Percentiles rank a stretch among this genome's conserved stretches.
Conservation (phyloP, 2,329 filamentous ascomycete genomes). For the Nannizziopsis arthrosporioides region DNA sequence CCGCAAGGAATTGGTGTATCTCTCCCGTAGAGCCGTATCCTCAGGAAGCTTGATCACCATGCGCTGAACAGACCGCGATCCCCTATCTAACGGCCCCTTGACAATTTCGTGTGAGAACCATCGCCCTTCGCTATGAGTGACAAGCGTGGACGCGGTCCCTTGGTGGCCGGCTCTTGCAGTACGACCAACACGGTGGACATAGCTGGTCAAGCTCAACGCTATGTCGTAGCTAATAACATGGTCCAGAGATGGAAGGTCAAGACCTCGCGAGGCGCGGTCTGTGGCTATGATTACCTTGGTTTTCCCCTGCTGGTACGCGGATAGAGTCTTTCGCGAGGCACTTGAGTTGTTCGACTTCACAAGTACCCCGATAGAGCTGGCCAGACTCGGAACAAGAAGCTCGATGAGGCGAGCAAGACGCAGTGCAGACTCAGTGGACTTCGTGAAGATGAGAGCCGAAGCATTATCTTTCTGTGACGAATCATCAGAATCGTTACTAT, state of each 20-base stretch:
- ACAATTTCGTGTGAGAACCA: slow-evolving; percentile 89
- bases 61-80: slow-evolving; percentile 22
- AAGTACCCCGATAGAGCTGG: slow-evolving; percentile 53
- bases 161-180: slow-evolving; percentile 69
- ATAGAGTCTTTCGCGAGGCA: slow-evolving; percentile 54
- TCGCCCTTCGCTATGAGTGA: slow-evolving; percentile 67
- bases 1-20: slow-evolving; percentile 27
- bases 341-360: slow-evolving; percentile 68
- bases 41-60: slow-evolving; percentile 23
- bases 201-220: slow-evolving; percentile 65
- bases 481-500: slow-evolving; percentile 22
- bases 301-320: slow-evolving; percentile 51
- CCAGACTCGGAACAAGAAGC: slow-evolving; percentile 51
- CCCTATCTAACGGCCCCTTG: slow-evolving; percentile 30
- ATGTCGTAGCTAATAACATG: slow-evolving; percentile 94
- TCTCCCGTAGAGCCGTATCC: slow-evolving; percentile 21
- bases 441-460: slow-evolving; percentile 68
- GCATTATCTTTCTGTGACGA: slow-evolving; percentile 20
- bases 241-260: slow-evolving; percentile 66
- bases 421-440: slow-evolving; percentile 77
- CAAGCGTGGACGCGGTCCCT: slow-evolving; percentile 76
- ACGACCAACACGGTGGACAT: slow-evolving; percentile 83
- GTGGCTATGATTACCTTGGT: slow-evolving; percentile 74
- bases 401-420: slow-evolving; percentile 70
- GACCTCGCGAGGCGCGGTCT: slow-evolving; percentile 81